Evolutionary conservation across 225 moss, liverwort and hornwort genomes (phyloP).

Genomic region (Pleurozium schreberi): DNA sequence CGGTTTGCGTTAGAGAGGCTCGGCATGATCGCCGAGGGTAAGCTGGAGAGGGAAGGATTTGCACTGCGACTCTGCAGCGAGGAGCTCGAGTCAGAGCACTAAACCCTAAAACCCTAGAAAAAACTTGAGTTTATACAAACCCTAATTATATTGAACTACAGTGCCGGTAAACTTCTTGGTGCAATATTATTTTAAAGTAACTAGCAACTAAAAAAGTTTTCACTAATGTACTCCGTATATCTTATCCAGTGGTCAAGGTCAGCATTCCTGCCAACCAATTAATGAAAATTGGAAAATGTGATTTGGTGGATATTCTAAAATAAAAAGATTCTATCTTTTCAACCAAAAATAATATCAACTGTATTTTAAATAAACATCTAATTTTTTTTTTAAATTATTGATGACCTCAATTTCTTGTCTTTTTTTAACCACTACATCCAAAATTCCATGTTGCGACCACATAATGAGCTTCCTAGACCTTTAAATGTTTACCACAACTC

Average conservation of each 20-base stretch:
- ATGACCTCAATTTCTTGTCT: too few species aligned
- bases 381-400: background rate
- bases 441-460: background rate
- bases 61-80: background rate
- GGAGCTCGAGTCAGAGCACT: background rate
- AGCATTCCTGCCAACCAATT: background rate
- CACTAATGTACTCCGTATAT: background rate
- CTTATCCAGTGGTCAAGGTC: background rate
- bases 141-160: background rate
- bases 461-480: background rate
- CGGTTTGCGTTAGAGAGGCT: background rate
- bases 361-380: background rate
- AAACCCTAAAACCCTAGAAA: background rate
- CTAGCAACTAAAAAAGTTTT: background rate
- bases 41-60: background rate
- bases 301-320: background rate
- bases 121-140: background rate
- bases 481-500: background rate
- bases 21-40: background rate
- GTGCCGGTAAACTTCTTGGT: background rate
- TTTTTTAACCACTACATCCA: background rate
- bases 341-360: background rate
- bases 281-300: background rate
- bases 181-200: background rate
- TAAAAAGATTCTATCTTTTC: background rate